Conservation (phyloP, 768 basidiomycete genomes). For the Podaxis mareebaensis region DNA sequence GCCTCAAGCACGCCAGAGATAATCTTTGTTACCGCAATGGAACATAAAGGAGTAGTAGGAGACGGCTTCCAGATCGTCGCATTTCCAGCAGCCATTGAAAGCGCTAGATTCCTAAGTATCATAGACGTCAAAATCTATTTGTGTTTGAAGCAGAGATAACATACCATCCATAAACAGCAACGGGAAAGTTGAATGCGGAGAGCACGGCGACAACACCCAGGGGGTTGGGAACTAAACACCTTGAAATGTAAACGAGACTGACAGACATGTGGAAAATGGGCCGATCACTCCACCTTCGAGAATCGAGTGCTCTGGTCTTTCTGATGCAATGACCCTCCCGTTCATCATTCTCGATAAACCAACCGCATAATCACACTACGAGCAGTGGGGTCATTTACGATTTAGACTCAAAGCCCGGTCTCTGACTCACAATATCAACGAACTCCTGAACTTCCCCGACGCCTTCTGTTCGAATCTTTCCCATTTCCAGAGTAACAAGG, state of each 20-base stretch:
- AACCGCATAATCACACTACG: conserved; percentile 90
- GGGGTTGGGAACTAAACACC: conserved; percentile 79
- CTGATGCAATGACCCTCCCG: conserved; percentile 83
- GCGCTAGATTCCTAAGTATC: conserved; percentile 76
- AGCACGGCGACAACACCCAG: conserved; percentile 71
- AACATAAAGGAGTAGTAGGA: conserved; percentile 82
- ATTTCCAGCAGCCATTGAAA: conserved; percentile 89
- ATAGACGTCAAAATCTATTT: conserved; percentile 2
- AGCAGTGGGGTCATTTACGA: conserved; percentile 12
- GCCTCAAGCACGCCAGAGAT: conserved; percentile 76
- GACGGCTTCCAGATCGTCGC: conserved; percentile 96
- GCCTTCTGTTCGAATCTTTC: conserved; percentile 89
- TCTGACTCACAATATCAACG: conserved; percentile 78
- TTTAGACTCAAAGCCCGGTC: conserved; percentile 5
- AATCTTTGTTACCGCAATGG: conserved; percentile 90
- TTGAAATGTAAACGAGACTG: conserved; percentile 19
- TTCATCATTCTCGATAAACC: conserved; percentile 95
- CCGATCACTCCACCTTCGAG: conserved; percentile 63
- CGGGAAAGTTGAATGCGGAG: conserved; percentile 96
- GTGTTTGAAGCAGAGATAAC: conserved; percentile 17
- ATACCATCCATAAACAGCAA: conserved; percentile 90
- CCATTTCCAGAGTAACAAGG: conserved; percentile 86
- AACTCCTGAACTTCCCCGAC: conserved; percentile 94
- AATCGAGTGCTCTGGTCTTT: conserved; percentile 88
- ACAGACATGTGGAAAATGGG: conserved; percentile 19